Evolutionary conservation across 2,329 filamentous ascomycete species (phyloP).

Genomic region (Trichoderma koningii): DNA sequence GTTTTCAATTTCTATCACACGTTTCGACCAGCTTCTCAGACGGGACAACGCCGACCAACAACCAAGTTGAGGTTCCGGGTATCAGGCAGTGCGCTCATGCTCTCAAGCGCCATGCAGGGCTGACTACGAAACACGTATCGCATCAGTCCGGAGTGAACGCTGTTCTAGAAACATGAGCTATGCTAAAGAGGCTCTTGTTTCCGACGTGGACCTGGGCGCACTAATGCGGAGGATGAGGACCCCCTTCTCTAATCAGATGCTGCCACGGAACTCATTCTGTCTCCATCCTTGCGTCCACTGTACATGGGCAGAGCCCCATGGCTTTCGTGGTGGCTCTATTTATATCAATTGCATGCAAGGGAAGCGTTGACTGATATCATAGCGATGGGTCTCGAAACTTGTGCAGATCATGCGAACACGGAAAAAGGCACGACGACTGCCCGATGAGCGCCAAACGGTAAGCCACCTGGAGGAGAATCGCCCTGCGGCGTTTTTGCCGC

Average conservation of each 20-base stretch:
- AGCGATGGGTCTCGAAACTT: slow-evolving; percentile 8
- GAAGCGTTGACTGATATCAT: slow-evolving; percentile 14
- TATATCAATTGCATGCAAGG: neutral
- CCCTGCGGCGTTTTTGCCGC: neutral
- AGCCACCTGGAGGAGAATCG: neutral
- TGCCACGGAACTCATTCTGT: slow-evolving; percentile 18
- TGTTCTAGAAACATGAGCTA: slow-evolving; percentile 22
- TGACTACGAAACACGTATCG: neutral
- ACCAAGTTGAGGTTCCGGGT: neutral
- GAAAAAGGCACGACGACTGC: neutral
- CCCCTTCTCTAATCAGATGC: slow-evolving; percentile 24
- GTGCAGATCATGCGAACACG: slow-evolving; percentile 1
- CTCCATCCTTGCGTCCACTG: neutral
- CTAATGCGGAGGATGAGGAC: slow-evolving; percentile 19
- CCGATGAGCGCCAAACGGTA: neutral
- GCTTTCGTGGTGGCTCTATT: slow-evolving; percentile 4
- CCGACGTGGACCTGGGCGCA: slow-evolving; percentile 15
- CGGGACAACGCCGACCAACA: neutral
- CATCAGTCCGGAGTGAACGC: slow-evolving; percentile 12
- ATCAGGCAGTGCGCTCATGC: neutral
- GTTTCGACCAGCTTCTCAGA: neutral
- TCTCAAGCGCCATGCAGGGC: slow-evolving; percentile 15
- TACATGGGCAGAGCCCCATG: neutral
- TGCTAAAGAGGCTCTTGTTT: neutral
- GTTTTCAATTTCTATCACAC: too few relatives aligned